These are phyloP conservation scores for Phoenix dactylifera DNA, from an alignment of 176 grass and related monocot species.

Conservation along the genomic window DNA sequence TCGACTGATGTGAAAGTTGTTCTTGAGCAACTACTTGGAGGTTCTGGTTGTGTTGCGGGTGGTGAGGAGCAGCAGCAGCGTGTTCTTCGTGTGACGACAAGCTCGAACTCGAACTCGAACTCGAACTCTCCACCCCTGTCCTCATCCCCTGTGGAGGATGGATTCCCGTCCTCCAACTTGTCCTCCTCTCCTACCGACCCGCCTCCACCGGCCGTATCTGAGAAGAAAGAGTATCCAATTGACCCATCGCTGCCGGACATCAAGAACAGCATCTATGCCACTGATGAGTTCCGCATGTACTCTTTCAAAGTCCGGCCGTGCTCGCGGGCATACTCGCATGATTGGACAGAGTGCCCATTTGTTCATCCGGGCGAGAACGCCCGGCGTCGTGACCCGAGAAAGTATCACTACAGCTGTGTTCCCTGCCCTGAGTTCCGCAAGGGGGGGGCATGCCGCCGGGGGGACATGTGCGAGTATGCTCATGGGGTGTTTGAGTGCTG, in stretches of 20 bases:
- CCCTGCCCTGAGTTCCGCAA: constrained; percentile 96
- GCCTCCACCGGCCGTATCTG: constrained; percentile 19
- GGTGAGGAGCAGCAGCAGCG: no score
- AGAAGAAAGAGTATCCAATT: constrained; percentile 79
- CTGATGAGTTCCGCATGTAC: constrained; percentile 96
- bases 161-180: constrained; percentile 2
- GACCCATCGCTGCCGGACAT: constrained; percentile 87
- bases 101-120: constrained; percentile 15
- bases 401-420: constrained; percentile 89
- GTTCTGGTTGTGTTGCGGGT: not conserved
- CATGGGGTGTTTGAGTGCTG: constrained; percentile 88
- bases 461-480: constrained; percentile 69
- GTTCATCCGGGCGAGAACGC: constrained; percentile 98
- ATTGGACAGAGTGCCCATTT: constrained; percentile 99
- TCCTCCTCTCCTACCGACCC: constrained; percentile 15
- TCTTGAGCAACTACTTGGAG: constrained; percentile 5
- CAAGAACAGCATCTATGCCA: constrained; percentile 79
- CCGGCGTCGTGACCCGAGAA: constrained; percentile 77
- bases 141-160: constrained; percentile 5
- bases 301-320: constrained; percentile 97
- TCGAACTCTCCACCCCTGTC: constrained; percentile 20
- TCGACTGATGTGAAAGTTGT: not conserved
- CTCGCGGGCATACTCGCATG: constrained; percentile 94
- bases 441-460: constrained; percentile 54
- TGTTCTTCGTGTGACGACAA: no score